Conservation (phyloP, 495 filamentous ascomycete genomes). For the Venustampulla echinocandica region DNA sequence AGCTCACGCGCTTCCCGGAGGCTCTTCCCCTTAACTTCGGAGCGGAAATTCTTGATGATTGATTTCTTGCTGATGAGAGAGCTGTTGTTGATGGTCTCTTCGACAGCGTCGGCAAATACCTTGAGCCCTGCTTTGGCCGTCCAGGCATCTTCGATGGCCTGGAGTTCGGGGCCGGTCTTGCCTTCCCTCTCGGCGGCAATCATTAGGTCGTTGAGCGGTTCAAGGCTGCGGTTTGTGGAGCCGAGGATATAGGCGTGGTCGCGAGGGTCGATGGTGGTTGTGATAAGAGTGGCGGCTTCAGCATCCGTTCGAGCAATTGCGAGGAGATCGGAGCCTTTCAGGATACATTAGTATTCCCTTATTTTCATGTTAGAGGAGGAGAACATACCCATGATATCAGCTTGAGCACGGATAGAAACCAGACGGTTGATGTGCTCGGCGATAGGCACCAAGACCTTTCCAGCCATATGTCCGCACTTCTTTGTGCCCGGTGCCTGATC, state of each 20-base stretch:
- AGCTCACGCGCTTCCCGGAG: conserved; percentile 75
- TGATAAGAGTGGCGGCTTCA: conserved; percentile 95
- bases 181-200: conserved; percentile 72
- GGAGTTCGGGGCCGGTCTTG: conserved; percentile 71
- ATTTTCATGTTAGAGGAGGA: background rate
- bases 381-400: conserved; percentile 86
- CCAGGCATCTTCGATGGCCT: conserved; percentile 92
- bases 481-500: conserved; percentile 98
- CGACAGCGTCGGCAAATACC: conserved; percentile 83
- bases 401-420: conserved; percentile 92
- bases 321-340: conserved; percentile 65
- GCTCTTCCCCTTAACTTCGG: conserved; percentile 65
- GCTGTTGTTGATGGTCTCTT: conserved; percentile 63
- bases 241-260: conserved; percentile 94
- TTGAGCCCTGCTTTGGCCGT: conserved; percentile 72
- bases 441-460: conserved; percentile 95
- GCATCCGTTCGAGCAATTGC: conserved; percentile 93
- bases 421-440: conserved; percentile 97
- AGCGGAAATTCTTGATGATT: conserved; percentile 56
- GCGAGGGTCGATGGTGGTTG: conserved; percentile 86
- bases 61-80: conserved; percentile 56
- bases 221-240: conserved; percentile 72
- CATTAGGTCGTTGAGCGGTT: conserved; percentile 88
- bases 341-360: conserved; percentile 8
- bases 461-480: conserved; percentile 99